phyloP scores from a whole-genome alignment of 2,329 filamentous ascomycete species.

The Pleoardoris graminearum region DNA sequence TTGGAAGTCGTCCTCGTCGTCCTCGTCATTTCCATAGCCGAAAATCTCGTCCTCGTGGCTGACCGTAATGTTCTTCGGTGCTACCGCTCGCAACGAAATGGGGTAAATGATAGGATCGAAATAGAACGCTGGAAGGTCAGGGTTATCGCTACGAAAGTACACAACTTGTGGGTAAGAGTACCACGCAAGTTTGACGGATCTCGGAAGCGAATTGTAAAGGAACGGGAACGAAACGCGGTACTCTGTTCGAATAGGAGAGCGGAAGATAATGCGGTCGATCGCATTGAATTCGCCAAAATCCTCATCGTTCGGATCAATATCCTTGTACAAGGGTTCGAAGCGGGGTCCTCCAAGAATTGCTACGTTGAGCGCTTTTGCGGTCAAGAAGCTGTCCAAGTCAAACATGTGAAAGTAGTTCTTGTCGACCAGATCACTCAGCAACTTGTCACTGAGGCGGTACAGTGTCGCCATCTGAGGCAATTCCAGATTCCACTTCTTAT shows the following conservation, averaged over 20 bases:
- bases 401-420: slow-evolving; percentile 99
- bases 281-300: slow-evolving; percentile 99
- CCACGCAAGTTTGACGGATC: slow-evolving; percentile 91
- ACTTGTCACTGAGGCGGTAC: slow-evolving; percentile 85
- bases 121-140: slow-evolving; percentile 91
- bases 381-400: slow-evolving; percentile 90
- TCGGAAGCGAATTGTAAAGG: slow-evolving; percentile 92
- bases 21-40: slow-evolving; percentile 77
- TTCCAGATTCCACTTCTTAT: slow-evolving; percentile 92
- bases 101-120: slow-evolving; percentile 98
- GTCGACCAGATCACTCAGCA: slow-evolving; percentile 90
- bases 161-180: slow-evolving; percentile 93
- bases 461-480: slow-evolving; percentile 95
- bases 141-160: slow-evolving; percentile 77
- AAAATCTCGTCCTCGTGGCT: slow-evolving; percentile 95
- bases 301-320: slow-evolving; percentile 97
- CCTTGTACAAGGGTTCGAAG: slow-evolving; percentile 97
- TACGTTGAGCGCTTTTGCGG: slow-evolving; percentile 94
- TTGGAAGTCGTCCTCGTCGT: slow-evolving; percentile 81
- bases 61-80: slow-evolving; percentile 88
- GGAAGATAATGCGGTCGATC: slow-evolving; percentile 98
- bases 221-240: slow-evolving; percentile 93
- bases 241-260: slow-evolving; percentile 90
- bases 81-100: slow-evolving; percentile 91
- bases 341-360: slow-evolving; percentile 96